A percentile compares a stretch with the other conserved stretches of the same genome.
Evolutionary conservation across 1,284 basidiomycete species (phyloP).

Genomic region (Coniferiporia weirii): DNA sequence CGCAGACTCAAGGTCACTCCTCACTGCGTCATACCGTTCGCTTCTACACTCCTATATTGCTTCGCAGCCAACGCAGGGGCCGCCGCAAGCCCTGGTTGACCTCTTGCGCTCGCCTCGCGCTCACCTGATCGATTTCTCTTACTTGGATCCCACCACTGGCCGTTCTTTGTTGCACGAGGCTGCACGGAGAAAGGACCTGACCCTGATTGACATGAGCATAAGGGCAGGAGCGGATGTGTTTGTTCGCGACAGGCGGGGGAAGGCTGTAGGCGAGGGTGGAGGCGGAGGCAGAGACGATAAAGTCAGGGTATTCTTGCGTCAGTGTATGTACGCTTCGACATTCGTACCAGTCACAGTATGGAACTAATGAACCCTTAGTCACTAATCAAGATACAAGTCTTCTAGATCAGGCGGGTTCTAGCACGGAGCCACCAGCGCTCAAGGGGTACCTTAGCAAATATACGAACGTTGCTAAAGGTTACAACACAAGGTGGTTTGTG

Average conservation of each 20-base stretch:
- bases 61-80: conserved; percentile 43
- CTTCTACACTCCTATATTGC: conserved; percentile 69
- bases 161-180: conserved; percentile 86
- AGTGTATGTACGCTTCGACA: conserved; percentile 53
- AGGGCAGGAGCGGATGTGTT: conserved; percentile 89
- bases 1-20: conserved; percentile 68
- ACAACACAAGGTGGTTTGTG: conserved; percentile 93
- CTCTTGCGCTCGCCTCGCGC: conserved; percentile 61
- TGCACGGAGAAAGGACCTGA: conserved; percentile 75
- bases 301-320: conserved; percentile 78
- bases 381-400: conserved; percentile 74
- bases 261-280: conserved; percentile 65
- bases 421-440: conserved; percentile 58
- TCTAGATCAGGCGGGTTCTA: conserved; percentile 37
- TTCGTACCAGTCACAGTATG: neutral
- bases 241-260: conserved; percentile 76
- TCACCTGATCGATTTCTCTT: conserved; percentile 58
- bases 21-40: conserved; percentile 74
- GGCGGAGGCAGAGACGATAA: conserved; percentile 65
- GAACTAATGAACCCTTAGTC: conserved; percentile 38
- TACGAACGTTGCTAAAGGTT: conserved; percentile 86
- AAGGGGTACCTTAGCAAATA: conserved; percentile 88
- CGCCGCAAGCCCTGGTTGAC: conserved; percentile 47
- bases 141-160: conserved; percentile 75
- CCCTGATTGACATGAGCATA: conserved; percentile 79